Percentiles rank a stretch among this genome's conserved stretches.
phyloP scores from a whole-genome alignment of 345 rosid genomes.

The Dipteronia sinensis region DNA sequence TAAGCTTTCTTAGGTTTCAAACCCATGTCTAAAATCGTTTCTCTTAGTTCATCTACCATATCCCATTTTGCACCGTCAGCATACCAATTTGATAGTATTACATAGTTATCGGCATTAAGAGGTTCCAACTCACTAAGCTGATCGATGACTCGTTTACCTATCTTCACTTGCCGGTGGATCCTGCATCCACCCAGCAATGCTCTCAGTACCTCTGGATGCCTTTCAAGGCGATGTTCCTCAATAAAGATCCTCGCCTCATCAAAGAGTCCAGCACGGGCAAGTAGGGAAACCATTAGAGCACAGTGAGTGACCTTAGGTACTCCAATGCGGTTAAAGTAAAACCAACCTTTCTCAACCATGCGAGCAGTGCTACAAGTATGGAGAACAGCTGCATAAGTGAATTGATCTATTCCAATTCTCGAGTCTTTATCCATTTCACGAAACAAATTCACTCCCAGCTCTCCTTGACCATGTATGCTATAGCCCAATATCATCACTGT shows the following conservation, averaged over 20 bases:
- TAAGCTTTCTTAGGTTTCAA: conserved; percentile 47
- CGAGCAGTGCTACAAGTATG: conserved; percentile 50
- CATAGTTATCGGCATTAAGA: conserved; percentile 53
- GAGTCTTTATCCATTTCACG: conserved; percentile 36
- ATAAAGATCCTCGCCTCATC: conserved; percentile 44
- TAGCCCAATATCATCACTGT: conserved; percentile 53
- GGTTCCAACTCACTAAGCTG: conserved; percentile 51
- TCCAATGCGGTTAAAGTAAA: conserved; percentile 40
- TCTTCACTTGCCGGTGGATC: conserved; percentile 34
- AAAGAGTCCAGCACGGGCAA: conserved; percentile 46
- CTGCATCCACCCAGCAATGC: conserved; percentile 54
- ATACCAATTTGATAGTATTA: conserved; percentile 45
- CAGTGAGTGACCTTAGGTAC: conserved; percentile 37
- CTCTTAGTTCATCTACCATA: conserved; percentile 34
- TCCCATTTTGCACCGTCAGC: conserved; percentile 38
- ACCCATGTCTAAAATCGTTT: conserved; percentile 44
- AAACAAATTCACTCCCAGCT: conserved; percentile 40
- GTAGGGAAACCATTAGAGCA: conserved; percentile 47
- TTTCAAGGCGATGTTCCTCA: conserved; percentile 34
- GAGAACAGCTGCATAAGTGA: conserved; percentile 40
- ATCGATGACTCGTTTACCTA: conserved; percentile 44
- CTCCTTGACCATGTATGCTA: conserved; percentile 53
- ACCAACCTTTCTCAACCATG: conserved; percentile 42
- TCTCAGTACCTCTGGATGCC: conserved; percentile 39
- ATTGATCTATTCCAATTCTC: conserved; percentile 36